Evolutionary conservation across 164 flowering plant genomes (phyloP).

Genomic region (Houttuynia cordata): DNA sequence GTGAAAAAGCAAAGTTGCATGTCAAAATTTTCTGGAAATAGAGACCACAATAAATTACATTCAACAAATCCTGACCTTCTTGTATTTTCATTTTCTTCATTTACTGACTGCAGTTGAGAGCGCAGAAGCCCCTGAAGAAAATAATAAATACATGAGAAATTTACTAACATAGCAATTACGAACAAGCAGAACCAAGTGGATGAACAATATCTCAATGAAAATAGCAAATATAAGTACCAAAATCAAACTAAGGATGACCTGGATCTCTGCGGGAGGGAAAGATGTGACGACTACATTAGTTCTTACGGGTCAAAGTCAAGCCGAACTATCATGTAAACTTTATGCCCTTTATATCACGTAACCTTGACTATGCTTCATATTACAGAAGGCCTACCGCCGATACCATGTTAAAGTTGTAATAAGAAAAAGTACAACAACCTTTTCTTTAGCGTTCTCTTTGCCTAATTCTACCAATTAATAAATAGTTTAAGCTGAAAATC

Average conservation of each 20-base stretch:
- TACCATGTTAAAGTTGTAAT: too few species aligned
- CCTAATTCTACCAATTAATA: too few species aligned
- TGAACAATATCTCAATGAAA: neutral
- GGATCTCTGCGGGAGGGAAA: too few species aligned
- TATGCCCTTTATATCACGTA: too few species aligned
- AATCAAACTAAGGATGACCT: neutral
- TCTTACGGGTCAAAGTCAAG: too few species aligned
- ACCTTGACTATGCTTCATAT: too few species aligned
- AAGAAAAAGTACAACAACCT: too few species aligned
- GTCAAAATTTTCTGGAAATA: neutral
- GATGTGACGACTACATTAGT: too few species aligned
- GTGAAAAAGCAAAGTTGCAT: neutral
- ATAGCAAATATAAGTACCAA: neutral
- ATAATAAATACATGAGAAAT: neutral
- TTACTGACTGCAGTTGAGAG: constrained; percentile 70
- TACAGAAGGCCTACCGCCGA: too few species aligned
- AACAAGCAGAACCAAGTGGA: neutral
- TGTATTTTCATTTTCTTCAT: constrained; percentile 63
- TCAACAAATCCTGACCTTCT: constrained; percentile 33
- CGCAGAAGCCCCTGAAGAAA: constrained; percentile 65
- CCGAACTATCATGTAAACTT: too few species aligned
- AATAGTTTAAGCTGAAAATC: too few species aligned
- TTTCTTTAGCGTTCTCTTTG: too few species aligned
- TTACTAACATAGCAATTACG: neutral
- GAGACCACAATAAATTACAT: neutral